Percentiles rank a stretch among this genome's conserved stretches.
Conservation (phyloP, 2,329 filamentous ascomycete species). For the Trichoderma koningiopsis region DNA sequence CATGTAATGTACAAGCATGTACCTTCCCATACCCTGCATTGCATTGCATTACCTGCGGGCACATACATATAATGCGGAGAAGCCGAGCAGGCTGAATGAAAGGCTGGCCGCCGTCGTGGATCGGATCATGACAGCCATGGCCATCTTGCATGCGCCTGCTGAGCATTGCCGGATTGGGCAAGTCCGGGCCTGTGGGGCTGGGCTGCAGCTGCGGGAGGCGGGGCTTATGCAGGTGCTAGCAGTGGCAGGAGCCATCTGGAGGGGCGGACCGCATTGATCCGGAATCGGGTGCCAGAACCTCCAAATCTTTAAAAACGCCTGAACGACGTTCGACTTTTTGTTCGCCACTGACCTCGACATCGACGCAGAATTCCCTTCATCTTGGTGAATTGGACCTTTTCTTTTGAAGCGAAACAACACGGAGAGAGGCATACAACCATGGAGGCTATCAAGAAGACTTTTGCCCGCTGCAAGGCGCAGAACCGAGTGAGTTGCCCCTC, state of each 20-base stretch:
- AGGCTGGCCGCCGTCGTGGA: not conserved
- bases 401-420: not conserved
- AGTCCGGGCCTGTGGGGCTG: constrained; percentile 28
- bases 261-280: constrained; percentile 27
- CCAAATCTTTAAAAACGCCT: constrained; percentile 5
- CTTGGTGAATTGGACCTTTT: not conserved
- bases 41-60: not conserved
- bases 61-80: not conserved
- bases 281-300: constrained; percentile 18
- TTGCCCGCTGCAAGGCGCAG: constrained; percentile 61
- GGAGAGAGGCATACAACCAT: constrained; percentile 43
- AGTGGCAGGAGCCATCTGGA: constrained; percentile 2
- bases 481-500: constrained; percentile 53
- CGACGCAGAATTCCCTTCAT: not conserved
- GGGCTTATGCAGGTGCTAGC: constrained; percentile 28
- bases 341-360: not conserved
- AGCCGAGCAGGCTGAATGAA: not conserved
- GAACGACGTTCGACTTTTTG: not conserved
- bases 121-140: not conserved
- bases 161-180: constrained; percentile 28
- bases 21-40: not conserved
- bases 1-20: not conserved
- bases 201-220: constrained; percentile 27
- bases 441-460: constrained; percentile 62
- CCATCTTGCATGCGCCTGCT: not conserved